Conservation (phyloP, 768 basidiomycete genomes). For the Saitozyma podzolica region DNA sequence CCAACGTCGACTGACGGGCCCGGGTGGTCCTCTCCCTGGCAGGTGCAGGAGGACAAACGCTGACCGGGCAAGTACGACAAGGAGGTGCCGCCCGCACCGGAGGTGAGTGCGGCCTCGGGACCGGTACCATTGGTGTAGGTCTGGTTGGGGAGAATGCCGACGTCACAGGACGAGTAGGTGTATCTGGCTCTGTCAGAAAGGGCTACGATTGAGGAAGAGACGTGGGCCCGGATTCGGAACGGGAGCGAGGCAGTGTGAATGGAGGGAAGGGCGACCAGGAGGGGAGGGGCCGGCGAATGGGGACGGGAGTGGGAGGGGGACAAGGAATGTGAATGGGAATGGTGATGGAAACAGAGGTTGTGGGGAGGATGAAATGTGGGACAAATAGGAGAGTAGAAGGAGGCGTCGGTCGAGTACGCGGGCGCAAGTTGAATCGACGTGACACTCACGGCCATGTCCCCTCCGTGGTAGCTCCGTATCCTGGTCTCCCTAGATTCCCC, state of each 20-base stretch:
- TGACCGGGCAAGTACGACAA: constrained; percentile 53
- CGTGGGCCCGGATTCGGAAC: background rate
- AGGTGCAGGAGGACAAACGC: constrained; percentile 72
- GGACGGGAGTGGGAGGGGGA: no score
- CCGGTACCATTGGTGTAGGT: constrained; percentile 40
- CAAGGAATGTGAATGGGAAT: no score
- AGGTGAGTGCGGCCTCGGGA: constrained; percentile 43
- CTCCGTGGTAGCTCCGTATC: constrained; percentile 82
- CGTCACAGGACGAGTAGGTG: constrained; percentile 49
- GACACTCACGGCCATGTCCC: constrained; percentile 62
- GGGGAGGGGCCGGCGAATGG: no score
- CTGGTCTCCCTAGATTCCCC: constrained; percentile 82
- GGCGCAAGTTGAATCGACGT: background rate
- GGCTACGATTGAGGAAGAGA: background rate
- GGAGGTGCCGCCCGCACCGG: constrained; percentile 36
- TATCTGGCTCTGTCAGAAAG: constrained; percentile 15
- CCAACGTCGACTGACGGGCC: constrained; percentile 68
- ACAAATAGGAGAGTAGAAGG: no score
- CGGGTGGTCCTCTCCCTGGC: constrained; percentile 79
- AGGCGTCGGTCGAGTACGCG: no score
- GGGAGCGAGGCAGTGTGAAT: no score
- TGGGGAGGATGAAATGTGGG: no score
- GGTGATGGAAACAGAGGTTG: no score
- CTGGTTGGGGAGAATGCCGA: constrained; percentile 45
- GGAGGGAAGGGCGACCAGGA: no score